Evolutionary conservation across 2,329 filamentous ascomycete species (phyloP).

Genomic region (Hysterium pulicare): DNA sequence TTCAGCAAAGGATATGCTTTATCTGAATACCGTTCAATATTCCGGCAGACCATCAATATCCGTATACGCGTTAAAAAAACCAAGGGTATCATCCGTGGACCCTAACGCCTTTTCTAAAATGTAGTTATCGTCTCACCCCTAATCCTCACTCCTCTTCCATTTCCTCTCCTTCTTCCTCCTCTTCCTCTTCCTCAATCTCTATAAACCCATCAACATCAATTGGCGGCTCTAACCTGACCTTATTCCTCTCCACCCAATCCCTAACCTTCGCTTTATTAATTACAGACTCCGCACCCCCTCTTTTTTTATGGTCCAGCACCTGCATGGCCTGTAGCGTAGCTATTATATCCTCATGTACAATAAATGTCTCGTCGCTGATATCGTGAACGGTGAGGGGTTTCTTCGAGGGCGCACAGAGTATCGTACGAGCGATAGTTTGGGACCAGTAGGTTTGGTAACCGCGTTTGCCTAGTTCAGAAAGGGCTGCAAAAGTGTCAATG

Average conservation of each 20-base stretch:
- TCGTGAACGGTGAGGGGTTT: constrained; percentile 63
- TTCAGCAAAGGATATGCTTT: no score
- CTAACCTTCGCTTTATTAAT: constrained; percentile 59
- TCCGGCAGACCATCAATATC: no score
- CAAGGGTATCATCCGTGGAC: no score
- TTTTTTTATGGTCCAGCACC: constrained; percentile 55
- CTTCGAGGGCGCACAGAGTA: constrained; percentile 46
- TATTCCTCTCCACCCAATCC: constrained; percentile 63
- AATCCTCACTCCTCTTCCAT: constrained; percentile 12
- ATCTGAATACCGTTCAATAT: no score
- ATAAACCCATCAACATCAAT: constrained; percentile 75
- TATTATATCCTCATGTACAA: constrained; percentile 79
- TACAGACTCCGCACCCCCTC: constrained; percentile 50
- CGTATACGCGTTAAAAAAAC: no score
- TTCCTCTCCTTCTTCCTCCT: constrained; percentile 26
- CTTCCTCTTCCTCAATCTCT: constrained; percentile 58
- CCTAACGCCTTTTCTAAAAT: no score
- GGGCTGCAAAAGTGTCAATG: constrained; percentile 43
- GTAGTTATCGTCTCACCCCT: not conserved
- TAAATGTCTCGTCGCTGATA: constrained; percentile 76
- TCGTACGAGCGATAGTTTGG: constrained; percentile 71
- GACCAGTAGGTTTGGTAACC: constrained; percentile 87
- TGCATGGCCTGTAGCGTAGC: constrained; percentile 76
- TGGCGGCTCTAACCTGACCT: constrained; percentile 60
- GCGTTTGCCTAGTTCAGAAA: constrained; percentile 77